Evolutionary conservation across 2,329 filamentous ascomycete species (phyloP), one percentile per base, ranked within the genome.

Genomic region (Ophiocordyceps camponoti-floridani): DNA sequence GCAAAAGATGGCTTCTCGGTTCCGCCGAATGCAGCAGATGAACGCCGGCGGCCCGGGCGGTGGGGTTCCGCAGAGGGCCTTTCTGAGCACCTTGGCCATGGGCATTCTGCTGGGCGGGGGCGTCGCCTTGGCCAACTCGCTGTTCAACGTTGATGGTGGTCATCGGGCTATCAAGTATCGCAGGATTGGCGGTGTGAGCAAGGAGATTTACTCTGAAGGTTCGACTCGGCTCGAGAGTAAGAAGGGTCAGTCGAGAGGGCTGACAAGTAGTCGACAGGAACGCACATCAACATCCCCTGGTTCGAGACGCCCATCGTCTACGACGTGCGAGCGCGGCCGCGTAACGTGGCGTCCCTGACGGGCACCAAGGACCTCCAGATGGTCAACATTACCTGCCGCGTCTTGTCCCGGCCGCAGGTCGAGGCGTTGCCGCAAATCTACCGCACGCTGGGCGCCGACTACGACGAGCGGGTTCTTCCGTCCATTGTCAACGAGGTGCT

Each of bases 301-400:
- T 82, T 98, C 65, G 91, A 98, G 68, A 94, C 88, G 4, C 87
- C 91, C 44, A 79, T 98, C 63, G 81, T 88, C 56, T 98, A 96
- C 72, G 89, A 98, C 64, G 91, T 98, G 55, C 89, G 91, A 67
- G 91, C 91, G 48, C 95, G 89, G 72, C 91, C 91, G 57, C 81
- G 91, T 62, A 95, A 94, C 59, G 88, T 98, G 55, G 84, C 91
- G 53, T 96, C 91, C 52, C 77, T 98, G 53, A 98, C 91, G 48
- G 91, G 91, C 55, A 98, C 91, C 59, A 98, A 98, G 73, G 91
- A 98, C 67, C 70, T 98, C 66, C 91, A 98, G 72, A 98, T 98
- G 91, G 91, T 96, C 61, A 98, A 98, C 76, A 96, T 98, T 62
- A 98, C 89, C 59, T 98, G 91, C 67, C 89, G 91, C 84, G 91